Percentiles rank a stretch among this genome's conserved stretches.
Conservation (phyloP, 2,329 filamentous ascomycete genomes). For the Pseudogymnoascus sp. region DNA sequence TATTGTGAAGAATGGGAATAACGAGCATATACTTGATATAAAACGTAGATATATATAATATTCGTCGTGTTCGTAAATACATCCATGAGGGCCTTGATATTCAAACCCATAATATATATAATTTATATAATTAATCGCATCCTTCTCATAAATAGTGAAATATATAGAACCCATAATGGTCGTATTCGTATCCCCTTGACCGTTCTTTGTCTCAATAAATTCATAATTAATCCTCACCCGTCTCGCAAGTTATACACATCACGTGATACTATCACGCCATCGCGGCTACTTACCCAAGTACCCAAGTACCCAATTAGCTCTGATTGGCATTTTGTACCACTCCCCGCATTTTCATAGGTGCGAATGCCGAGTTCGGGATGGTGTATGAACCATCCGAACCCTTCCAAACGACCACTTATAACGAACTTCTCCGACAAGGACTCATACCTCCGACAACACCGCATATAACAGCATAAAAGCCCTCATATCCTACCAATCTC, state of each 20-base stretch:
- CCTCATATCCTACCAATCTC: neutral
- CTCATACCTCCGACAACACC: neutral
- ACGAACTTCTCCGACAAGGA: neutral
- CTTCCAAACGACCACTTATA: constrained; percentile 1
- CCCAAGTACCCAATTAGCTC: neutral
- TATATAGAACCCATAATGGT: neutral
- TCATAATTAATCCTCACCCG: neutral
- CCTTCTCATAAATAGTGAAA: neutral
- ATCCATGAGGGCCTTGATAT: neutral
- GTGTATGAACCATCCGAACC: constrained; percentile 3
- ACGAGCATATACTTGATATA: neutral
- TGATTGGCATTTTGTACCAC: constrained; percentile 5
- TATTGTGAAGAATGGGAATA: too few relatives aligned
- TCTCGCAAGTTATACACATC: neutral
- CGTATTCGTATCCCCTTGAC: neutral
- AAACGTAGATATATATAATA: neutral
- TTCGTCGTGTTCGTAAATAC: neutral
- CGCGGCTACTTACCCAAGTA: neutral
- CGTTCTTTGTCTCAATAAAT: neutral
- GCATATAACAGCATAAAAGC: neutral
- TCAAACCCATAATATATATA: neutral
- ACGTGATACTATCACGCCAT: neutral
- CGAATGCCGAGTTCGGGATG: constrained; percentile 4
- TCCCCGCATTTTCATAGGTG: constrained; percentile 6
- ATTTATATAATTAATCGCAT: neutral